Evolutionary conservation across 106 monocot species (phyloP).

Genomic region (Posidonia australis): DNA sequence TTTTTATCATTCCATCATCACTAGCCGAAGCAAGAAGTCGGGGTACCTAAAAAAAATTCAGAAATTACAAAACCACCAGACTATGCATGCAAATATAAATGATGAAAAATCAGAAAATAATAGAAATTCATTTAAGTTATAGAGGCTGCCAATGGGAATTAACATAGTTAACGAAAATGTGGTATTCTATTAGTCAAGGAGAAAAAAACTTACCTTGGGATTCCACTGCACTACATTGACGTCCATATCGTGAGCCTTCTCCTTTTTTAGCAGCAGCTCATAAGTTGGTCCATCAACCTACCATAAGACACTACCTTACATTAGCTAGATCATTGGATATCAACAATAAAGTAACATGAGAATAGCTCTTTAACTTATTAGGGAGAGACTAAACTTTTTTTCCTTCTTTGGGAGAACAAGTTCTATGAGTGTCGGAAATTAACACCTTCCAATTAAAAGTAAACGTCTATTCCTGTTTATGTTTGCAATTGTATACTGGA

Average conservation of each 20-base stretch:
- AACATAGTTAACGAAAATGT: not conserved
- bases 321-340: too few species aligned
- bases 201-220: constrained; percentile 12
- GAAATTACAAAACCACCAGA: not conserved
- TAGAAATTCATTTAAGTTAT: not conserved
- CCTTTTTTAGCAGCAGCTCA: constrained; percentile 24
- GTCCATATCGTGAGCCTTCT: constrained; percentile 29
- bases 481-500: too few species aligned
- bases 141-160: not conserved
- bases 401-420: too few species aligned
- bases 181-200: not conserved
- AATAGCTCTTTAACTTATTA: too few species aligned
- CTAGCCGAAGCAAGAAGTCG: constrained; percentile 18
- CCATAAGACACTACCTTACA: not conserved
- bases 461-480: too few species aligned
- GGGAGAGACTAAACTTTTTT: too few species aligned
- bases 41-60: constrained; percentile 13
- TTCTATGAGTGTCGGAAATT: too few species aligned
- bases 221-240: constrained; percentile 25
- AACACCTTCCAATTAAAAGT: too few species aligned
- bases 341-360: too few species aligned
- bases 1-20: constrained; percentile 17
- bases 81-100: not conserved
- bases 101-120: not conserved
- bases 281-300: constrained; percentile 20